Evolutionary conservation across 345 rosid genomes (phyloP).

Genomic region (Gossypium rotundifolium): DNA sequence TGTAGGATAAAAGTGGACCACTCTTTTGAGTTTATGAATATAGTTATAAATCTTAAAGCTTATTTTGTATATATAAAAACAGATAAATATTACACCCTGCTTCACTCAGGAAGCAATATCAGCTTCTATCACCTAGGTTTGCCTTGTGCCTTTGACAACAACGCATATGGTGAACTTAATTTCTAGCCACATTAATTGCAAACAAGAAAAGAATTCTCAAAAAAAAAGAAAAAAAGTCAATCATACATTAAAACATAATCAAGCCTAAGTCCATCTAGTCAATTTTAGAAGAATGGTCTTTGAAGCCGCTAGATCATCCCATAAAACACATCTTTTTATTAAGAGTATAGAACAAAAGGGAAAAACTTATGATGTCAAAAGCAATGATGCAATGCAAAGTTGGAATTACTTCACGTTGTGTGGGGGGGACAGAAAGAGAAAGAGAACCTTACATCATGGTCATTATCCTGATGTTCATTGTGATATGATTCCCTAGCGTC

Average conservation of each 20-base stretch:
- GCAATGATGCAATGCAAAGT: neutral
- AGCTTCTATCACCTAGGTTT: neutral
- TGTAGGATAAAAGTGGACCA: neutral
- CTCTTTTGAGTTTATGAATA: neutral
- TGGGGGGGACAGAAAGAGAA: neutral
- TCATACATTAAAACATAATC: neutral
- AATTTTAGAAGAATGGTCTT: neutral
- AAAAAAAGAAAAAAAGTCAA: neutral
- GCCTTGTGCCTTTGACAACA: neutral
- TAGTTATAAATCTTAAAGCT: neutral
- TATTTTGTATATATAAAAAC: neutral
- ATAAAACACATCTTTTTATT: neutral
- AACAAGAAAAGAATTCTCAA: neutral
- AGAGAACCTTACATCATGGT: slow-evolving; percentile 49
- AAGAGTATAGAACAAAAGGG: neutral
- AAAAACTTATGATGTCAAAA: neutral
- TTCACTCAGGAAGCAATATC: neutral
- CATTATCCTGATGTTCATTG: slow-evolving; percentile 35
- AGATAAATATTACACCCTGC: neutral
- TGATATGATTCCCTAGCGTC: slow-evolving; percentile 44
- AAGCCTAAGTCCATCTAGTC: neutral
- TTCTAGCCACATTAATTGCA: neutral
- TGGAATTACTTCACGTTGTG: neutral
- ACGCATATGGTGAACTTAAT: neutral
- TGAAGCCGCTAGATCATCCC: neutral